These are phyloP conservation scores for Kodamaea kaohsiungensis DNA, from an alignment of 805 yeast species.

Conservation along the genomic window DNA sequence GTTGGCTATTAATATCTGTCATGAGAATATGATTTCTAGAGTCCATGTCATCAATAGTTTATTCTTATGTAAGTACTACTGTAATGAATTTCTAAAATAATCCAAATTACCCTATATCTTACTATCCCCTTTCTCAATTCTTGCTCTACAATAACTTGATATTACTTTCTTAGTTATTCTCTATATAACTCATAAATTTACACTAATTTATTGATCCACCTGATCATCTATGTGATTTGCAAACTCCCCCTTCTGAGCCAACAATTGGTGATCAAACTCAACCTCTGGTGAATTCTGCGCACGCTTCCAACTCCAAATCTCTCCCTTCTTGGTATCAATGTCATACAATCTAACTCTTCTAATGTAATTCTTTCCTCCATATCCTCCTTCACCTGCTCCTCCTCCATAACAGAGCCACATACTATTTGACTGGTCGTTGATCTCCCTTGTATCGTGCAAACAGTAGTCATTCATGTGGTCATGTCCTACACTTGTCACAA, in stretches of 20 bases:
- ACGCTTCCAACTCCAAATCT: constrained; percentile 72
- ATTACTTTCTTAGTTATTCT: too few relatives aligned
- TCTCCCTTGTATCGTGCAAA: constrained; percentile 48
- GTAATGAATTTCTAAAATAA: too few relatives aligned
- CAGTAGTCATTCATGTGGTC: constrained; percentile 97
- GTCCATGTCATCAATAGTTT: too few relatives aligned
- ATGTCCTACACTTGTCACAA: constrained; percentile 83
- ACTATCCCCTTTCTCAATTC: too few relatives aligned
- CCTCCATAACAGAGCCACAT: constrained; percentile 96
- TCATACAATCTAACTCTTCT: constrained; percentile 77
- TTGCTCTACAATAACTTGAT: too few relatives aligned
- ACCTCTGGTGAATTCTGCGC: constrained; percentile 54
- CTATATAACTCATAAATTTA: too few relatives aligned
- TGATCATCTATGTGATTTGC: constrained; percentile 11
- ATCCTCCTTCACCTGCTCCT: constrained; percentile 92
- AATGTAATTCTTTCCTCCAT: constrained; percentile 88
- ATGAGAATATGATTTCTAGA: too few relatives aligned
- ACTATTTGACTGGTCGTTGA: constrained; percentile 31
- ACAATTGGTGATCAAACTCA: constrained; percentile 49
- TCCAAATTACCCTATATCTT: too few relatives aligned
- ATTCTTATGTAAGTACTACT: too few relatives aligned
- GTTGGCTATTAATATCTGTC: too few relatives aligned
- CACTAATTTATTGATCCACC: neutral
- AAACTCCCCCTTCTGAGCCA: constrained; percentile 46
- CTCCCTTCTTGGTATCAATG: constrained; percentile 50